Percentiles rank a stretch among this genome's conserved stretches.
Evolutionary conservation across 768 basidiomycete genomes (phyloP).

Genomic region (Serendipita sp.): DNA sequence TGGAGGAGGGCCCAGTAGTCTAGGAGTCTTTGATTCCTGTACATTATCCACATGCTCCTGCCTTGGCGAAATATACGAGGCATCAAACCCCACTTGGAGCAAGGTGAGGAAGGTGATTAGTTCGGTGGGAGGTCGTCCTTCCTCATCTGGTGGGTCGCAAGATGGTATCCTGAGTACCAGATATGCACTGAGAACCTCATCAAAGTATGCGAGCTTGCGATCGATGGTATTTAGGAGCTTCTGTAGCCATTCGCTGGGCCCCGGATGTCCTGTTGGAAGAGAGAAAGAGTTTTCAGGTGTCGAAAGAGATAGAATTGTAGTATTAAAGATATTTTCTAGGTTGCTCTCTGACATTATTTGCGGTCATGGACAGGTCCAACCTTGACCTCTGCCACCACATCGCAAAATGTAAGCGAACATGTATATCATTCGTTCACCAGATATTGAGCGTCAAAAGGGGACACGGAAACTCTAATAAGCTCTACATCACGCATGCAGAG

Average conservation of each 20-base stretch:
- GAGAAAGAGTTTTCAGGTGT: not conserved
- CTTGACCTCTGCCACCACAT: not conserved
- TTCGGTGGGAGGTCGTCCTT: conserved; percentile 15
- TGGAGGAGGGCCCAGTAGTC: conserved; percentile 36
- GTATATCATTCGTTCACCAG: not conserved
- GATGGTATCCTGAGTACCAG: not conserved
- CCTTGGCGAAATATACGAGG: conserved; percentile 48
- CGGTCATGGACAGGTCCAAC: not conserved
- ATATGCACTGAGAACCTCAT: conserved; percentile 1
- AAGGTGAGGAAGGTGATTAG: conserved; percentile 50
- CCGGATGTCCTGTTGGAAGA: not conserved
- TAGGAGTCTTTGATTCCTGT: not conserved
- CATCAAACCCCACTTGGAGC: conserved; percentile 64
- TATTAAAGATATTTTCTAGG: not conserved
- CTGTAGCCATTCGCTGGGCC: not conserved
- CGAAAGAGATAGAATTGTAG: not conserved
- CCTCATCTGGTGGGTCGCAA: not conserved
- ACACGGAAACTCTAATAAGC: conserved; percentile 54
- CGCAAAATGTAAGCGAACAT: not conserved
- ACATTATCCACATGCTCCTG: conserved; percentile 18
- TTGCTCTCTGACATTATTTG: not conserved
- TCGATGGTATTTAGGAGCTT: not conserved
- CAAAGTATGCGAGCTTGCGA: conserved; percentile 4
- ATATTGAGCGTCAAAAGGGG: conserved; percentile 19
- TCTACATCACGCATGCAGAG: conserved; percentile 82